These are phyloP conservation scores for Pelargonium australe DNA, from an alignment of 441 rosid genomes.

Conservation along the genomic window DNA sequence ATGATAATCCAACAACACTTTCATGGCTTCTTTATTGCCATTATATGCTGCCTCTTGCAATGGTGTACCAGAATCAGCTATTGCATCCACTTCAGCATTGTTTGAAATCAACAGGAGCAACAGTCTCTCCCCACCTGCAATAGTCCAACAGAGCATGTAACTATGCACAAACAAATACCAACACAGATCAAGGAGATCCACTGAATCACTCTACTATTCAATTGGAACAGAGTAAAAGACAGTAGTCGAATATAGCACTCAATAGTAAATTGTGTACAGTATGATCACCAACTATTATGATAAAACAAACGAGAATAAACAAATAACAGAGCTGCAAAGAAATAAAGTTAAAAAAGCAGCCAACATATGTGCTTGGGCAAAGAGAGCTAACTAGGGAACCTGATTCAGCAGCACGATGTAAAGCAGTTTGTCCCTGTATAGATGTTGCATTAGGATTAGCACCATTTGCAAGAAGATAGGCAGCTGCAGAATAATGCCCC, in stretches of 20 bases:
- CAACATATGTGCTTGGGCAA: neutral
- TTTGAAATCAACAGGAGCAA: slow-evolving; percentile 11
- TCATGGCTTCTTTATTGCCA: slow-evolving; percentile 12
- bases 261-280: neutral
- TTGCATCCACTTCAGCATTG: slow-evolving; percentile 19
- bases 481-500: neutral
- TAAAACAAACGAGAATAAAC: neutral
- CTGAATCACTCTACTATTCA: neutral
- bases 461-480: slow-evolving; percentile 21
- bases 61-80: slow-evolving; percentile 15
- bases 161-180: neutral
- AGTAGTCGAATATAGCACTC: neutral
- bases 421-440: neutral
- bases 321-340: neutral
- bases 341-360: neutral
- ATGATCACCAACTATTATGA: neutral
- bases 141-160: neutral
- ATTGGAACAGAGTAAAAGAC: neutral
- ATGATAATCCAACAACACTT: slow-evolving; percentile 17
- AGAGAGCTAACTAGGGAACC: slow-evolving; percentile 5
- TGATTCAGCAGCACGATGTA: slow-evolving; percentile 10
- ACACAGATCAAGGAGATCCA: neutral
- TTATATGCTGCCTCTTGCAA: slow-evolving; percentile 5
- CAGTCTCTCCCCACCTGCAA: slow-evolving; percentile 17
- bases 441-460: slow-evolving; percentile 16